phyloP scores from a whole-genome alignment of 2,329 filamentous ascomycete genomes.

The Epichloe hybrida region DNA sequence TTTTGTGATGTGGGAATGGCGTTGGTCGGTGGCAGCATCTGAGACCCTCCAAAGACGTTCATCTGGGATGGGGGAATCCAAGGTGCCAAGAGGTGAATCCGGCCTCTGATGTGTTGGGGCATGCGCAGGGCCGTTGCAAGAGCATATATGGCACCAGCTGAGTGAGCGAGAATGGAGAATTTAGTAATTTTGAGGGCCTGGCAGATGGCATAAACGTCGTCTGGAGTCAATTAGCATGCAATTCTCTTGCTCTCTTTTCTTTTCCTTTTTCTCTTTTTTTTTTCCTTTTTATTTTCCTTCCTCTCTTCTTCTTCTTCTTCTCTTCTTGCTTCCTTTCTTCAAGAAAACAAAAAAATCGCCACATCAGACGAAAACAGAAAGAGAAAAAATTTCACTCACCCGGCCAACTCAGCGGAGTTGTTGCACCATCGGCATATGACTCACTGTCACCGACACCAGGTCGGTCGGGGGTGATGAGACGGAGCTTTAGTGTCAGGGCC shows the following conservation, averaged over 20 bases:
- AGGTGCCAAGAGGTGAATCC: conserved; percentile 85
- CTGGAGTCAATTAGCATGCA: conserved; percentile 22
- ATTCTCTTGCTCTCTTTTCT: too few species aligned
- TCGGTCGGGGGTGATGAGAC: conserved; percentile 85
- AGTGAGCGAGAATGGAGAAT: conserved; percentile 92
- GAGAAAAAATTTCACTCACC: conserved; percentile 38
- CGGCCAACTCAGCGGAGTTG: conserved; percentile 86
- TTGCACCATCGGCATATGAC: conserved; percentile 64
- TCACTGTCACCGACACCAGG: conserved; percentile 91
- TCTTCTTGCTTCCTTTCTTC: background rate
- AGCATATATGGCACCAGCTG: conserved; percentile 94
- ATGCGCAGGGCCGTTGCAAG: conserved; percentile 89
- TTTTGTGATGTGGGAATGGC: conserved; percentile 85
- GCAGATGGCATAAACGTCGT: conserved; percentile 87
- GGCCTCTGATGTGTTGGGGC: conserved; percentile 87
- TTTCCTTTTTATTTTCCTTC: too few species aligned
- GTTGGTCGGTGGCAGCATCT: conserved; percentile 64
- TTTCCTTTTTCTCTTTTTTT: too few species aligned
- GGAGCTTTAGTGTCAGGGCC: conserved; percentile 72
- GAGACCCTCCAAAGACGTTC: conserved; percentile 60
- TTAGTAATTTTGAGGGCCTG: conserved; percentile 84
- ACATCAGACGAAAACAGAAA: background rate
- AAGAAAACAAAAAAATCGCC: background rate
- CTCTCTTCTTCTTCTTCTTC: too few species aligned
- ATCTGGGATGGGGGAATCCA: conserved; percentile 98